phyloP scores from a whole-genome alignment of 2,329 filamentous ascomycete species.

The Penicillium sp. region DNA sequence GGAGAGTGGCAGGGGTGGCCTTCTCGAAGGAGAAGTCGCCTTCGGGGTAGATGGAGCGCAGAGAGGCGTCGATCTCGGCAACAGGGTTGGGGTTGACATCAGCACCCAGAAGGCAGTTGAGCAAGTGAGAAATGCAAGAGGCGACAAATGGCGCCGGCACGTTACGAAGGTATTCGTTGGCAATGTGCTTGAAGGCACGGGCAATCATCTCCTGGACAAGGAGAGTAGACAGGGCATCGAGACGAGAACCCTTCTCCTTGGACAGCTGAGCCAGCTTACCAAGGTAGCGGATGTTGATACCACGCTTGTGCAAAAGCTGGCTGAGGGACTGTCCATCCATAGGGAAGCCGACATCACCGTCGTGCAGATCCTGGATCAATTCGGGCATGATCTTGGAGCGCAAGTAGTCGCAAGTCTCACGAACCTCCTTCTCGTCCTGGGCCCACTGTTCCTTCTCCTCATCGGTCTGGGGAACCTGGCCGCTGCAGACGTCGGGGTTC shows the following conservation, averaged over 20 bases:
- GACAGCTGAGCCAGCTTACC: slow-evolving; percentile 68
- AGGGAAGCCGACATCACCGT: slow-evolving; percentile 90
- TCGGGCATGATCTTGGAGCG: slow-evolving; percentile 68
- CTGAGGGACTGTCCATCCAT: slow-evolving; percentile 95
- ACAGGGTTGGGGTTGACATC: slow-evolving; percentile 67
- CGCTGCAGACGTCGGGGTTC: slow-evolving; percentile 92
- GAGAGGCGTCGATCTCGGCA: slow-evolving; percentile 64
- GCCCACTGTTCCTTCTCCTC: slow-evolving; percentile 77
- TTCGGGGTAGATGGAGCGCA: slow-evolving; percentile 70
- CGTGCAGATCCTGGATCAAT: slow-evolving; percentile 74
- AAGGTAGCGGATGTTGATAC: slow-evolving; percentile 92
- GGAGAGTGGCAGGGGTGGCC: slow-evolving; percentile 64
- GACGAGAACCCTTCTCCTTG: slow-evolving; percentile 57
- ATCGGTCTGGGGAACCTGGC: slow-evolving; percentile 78
- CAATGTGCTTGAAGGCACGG: slow-evolving; percentile 90
- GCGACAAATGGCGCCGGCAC: slow-evolving; percentile 72
- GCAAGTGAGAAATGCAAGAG: slow-evolving; percentile 70
- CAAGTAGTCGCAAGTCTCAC: slow-evolving; percentile 70
- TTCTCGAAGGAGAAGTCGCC: slow-evolving; percentile 72
- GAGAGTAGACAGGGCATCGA: slow-evolving; percentile 68
- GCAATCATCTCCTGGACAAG: slow-evolving; percentile 85
- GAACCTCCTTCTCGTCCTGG: slow-evolving; percentile 79
- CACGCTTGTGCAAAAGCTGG: slow-evolving; percentile 83
- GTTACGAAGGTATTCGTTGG: slow-evolving; percentile 67
- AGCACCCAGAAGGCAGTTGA: slow-evolving; percentile 83